A percentile compares a stretch with the other conserved stretches of the same genome.
These are phyloP conservation scores for Lathyrus sativus DNA, from an alignment of 306 rosid species.

Conservation along the genomic window DNA sequence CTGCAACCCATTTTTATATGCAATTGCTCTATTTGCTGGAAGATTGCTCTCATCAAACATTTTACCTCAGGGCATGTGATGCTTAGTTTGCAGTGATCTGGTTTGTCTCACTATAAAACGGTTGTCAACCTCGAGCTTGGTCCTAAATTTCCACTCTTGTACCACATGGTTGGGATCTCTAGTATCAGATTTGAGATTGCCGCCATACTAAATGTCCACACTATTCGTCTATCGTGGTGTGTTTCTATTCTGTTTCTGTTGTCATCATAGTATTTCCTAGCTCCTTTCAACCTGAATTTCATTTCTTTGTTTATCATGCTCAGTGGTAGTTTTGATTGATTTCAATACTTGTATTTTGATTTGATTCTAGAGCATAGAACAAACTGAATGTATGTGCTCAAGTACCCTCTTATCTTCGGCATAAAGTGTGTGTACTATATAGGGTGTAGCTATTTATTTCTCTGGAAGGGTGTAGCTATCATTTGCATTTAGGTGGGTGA, in stretches of 20 bases:
- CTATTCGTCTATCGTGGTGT: constrained; percentile 1
- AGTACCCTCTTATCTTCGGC: no score
- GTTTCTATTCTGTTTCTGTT: neutral
- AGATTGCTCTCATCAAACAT: constrained; percentile 39
- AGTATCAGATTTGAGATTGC: constrained; percentile 38
- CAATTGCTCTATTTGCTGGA: constrained; percentile 42
- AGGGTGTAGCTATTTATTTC: no score
- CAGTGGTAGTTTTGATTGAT: neutral
- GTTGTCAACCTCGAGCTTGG: constrained; percentile 37
- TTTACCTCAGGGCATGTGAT: constrained; percentile 42
- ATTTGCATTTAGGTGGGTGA: neutral
- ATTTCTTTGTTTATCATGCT: constrained; percentile 1
- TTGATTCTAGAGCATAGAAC: neutral
- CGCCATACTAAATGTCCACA: constrained; percentile 9
- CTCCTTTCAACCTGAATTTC: constrained; percentile 10
- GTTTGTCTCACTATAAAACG: constrained; percentile 33
- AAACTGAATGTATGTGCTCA: neutral
- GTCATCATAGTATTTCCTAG: neutral
- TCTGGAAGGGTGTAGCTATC: no score
- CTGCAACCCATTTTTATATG: constrained; percentile 30
- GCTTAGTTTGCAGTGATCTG: constrained; percentile 55
- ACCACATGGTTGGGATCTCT: constrained; percentile 35
- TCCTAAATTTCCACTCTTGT: constrained; percentile 36
- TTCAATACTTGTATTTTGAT: constrained; percentile 3
- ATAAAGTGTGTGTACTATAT: no score